Base-by-base conservation (phyloP, 306 rosid genomes). In the Senna tora region DNA sequence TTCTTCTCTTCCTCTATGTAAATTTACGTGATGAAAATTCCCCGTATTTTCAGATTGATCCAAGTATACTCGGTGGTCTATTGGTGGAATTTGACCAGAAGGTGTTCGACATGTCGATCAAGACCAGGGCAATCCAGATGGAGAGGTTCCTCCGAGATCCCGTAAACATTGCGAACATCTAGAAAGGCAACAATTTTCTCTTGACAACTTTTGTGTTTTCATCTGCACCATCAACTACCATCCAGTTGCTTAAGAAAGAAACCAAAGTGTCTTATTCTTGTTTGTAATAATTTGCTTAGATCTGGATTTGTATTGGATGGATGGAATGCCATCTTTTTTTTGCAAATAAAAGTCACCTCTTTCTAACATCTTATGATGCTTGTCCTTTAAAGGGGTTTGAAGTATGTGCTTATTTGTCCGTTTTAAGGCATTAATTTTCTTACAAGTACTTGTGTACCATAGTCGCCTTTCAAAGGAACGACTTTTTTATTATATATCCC, bases 91-190 rank as follows among this genome's bases (percentile, higher is more conserved):
- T 91, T 58, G 80, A 62, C 67, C 84, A 69, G 81, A 95, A 95
- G 85, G 93, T 91, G 56, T 88, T 91, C 30, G 99, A 95, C 82
- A 88, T 91, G 96, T 95, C 97, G 43, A 88, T 91, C 16, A 91
- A 65, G 91, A 86, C 89, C 9, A 73, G 99, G 83, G 96, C 96
- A 45, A 88, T 57, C 17, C 96, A 95, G 80, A 89, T 91, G 97
- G 99, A 91, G 84, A 89, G 99, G 92, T 78, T 84, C 80, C 89
- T 94, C 83, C 85, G 90, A 58, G 91, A 91, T 25, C 99, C 97
- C 5, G 9, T 75, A 7, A 47, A 78, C 46, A 38, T 88, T 50
- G 68, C 81, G 75, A 63, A 67, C 80, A 82, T 86, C 77, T 91
- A 80, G 78, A 85, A 32, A 25, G 80, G 76, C 51, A 64, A 59